These are phyloP conservation scores for Pseudogymnoascus sp. DNA, from an alignment of 2,329 filamentous ascomycete genomes.

Conservation along the genomic window DNA sequence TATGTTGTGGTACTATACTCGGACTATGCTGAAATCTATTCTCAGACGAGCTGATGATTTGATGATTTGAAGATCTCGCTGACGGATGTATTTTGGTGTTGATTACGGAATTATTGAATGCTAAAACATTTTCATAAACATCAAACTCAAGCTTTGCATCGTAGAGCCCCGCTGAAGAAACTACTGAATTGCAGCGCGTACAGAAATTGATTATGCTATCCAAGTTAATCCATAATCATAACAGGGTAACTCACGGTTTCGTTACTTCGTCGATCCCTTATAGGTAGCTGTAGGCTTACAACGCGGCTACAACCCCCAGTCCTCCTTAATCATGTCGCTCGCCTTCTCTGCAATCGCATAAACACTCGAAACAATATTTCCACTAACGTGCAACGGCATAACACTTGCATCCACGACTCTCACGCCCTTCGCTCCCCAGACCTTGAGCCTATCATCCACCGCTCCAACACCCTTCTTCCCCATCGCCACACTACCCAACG, in stretches of 20 bases:
- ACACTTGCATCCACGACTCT: conserved; percentile 76
- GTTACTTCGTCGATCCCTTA: no score
- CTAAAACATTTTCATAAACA: background rate
- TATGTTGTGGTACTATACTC: background rate
- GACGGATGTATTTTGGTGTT: background rate
- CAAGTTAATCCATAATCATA: background rate
- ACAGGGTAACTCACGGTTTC: no score
- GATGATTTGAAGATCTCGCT: background rate
- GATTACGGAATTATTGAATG: background rate
- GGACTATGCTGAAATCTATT: background rate
- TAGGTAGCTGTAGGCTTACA: no score
- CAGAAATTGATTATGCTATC: background rate
- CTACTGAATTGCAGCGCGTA: background rate
- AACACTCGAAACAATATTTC: conserved; percentile 83
- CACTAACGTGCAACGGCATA: conserved; percentile 73
- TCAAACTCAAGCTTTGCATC: background rate
- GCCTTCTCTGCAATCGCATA: conserved; percentile 73
- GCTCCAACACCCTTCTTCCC: conserved; percentile 62
- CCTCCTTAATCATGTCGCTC: conserved; percentile 58
- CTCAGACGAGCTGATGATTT: background rate
- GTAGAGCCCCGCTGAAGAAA: background rate
- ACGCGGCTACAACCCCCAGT: background rate
- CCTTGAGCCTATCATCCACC: conserved; percentile 65
- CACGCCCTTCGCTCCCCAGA: conserved; percentile 60
- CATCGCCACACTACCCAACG: conserved; percentile 79